Evolutionary conservation across 305 asterid genomes (phyloP), one percentile per base, ranked within the genome.

Genomic region (Vinca major): DNA sequence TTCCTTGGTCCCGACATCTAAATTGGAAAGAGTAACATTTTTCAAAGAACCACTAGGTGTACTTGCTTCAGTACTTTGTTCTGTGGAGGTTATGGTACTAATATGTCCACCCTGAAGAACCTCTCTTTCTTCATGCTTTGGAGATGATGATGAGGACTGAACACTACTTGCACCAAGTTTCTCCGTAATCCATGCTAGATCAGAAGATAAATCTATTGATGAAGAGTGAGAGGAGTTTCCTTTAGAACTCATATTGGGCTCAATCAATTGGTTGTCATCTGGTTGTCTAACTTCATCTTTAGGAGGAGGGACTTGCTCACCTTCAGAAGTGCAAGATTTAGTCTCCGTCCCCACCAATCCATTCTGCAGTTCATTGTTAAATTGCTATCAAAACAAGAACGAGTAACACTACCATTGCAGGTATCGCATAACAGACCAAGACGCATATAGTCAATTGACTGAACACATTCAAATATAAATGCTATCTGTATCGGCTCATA

Each of bases 181-280:
- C 70, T 49, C 79, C 21, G 91, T 74, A 70, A 86, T 79, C 87
- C 89, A 82, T 13, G 84, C 78, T 64, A 82, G 79, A 80, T 86
- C 86, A 63, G 89, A 82, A 71, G 88, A 80, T 68, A 83, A 78
- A 79, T 85, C 88, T 56, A 74, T 62, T 16, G 87, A 81, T 14
- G 89, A 80, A 72, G 87, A 86, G 71, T 68, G 63, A 66, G 83
- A 77, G 48, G 79, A 79, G 73, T 74, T 63, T 54, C 56, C 79
- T 20, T 75, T 76, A 20, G 70, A 71, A 68, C 77, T 80, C 17
- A 53, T 78, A 63, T 68, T 69, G 63, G 88, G 67, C 52, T 74
- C 74, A 73, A 71, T 55, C 61, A 49, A 75, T 68, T 69, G 85
- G 70, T 75, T 80, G 67, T 75, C 84, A 44, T 79, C 85, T 66